Percentiles rank a stretch among this genome's conserved stretches.
Conservation (phyloP, 371 early-diverging fungal species). For the Umbelopsis sp. region DNA sequence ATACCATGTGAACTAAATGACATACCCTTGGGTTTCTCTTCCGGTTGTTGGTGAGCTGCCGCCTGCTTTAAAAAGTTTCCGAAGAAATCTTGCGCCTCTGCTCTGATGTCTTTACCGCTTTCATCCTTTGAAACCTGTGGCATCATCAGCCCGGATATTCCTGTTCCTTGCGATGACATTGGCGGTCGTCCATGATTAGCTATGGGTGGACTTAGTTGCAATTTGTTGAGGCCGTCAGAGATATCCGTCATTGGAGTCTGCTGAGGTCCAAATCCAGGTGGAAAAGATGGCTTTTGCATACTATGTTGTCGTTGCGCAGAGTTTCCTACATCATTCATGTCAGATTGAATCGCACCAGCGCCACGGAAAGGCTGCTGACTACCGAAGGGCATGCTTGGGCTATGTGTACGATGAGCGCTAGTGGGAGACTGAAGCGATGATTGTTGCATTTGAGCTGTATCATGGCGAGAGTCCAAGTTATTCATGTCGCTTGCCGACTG, state of each 20-base stretch:
- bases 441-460: slow-evolving; percentile 30
- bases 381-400: too few species aligned
- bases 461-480: slow-evolving; percentile 18
- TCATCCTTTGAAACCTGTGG: background rate
- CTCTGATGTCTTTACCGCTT: slow-evolving; percentile 29
- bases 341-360: too few species aligned
- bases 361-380: too few species aligned
- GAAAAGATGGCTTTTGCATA: background rate
- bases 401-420: background rate
- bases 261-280: background rate
- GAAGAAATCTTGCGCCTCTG: slow-evolving; percentile 68
- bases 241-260: background rate
- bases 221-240: background rate
- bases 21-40: slow-evolving; percentile 21
- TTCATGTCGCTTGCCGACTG: background rate
- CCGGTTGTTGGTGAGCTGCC: slow-evolving; percentile 44
- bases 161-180: background rate
- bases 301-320: slow-evolving; percentile 23
- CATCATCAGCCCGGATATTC: too few species aligned
- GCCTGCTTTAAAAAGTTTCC: slow-evolving; percentile 75
- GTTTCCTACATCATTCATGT: too few species aligned
- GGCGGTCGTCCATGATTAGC: background rate
- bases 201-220: background rate
- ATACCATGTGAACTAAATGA: slow-evolving; percentile 17
- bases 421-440: slow-evolving; percentile 14